Evolutionary conservation across 1,139 yeast genomes (phyloP), one percentile per base, ranked within the genome.

Genomic region (Pneumocystis wakefieldiae): DNA sequence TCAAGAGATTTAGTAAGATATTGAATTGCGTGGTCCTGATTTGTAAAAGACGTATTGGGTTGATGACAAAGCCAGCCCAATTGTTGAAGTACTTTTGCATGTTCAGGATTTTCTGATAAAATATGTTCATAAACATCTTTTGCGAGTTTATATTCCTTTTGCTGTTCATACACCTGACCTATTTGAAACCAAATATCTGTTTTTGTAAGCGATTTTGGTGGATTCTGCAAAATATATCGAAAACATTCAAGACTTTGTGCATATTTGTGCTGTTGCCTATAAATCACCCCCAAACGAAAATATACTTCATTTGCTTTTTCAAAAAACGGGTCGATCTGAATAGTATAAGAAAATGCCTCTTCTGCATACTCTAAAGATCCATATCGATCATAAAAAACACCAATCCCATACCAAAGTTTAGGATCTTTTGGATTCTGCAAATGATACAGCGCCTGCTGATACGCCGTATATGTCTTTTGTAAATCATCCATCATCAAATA

Each of bases 101-200:
- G 97, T 71, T 87, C 87, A 60, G 96, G 96, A 72, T 89, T 89
- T 57, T 88, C 94, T 70, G 84, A 83, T 66, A 92, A 77, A 0
- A 92, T 97, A 67, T 92, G 83, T 75, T 92, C 97, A 74, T 92
- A 92, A 12, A 97, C 97, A 67, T 91, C 97, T 70, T 86, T 85
- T 7, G 98, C 97, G 57, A 91, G 88, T 67, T 80, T 82, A 81
- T 88, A 91, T 62, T 91, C 96, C 72, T 90, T 86, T 75, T 88
- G 94, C 72, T 88, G 96, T 73, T 92, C 98, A 71, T 92, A 81
- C 1, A 92, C 97, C 57, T 90, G 87, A 60, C 98, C 98, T 68
- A 92, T 87, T 75, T 92, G 98, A 77, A 92, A 92, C 97, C 97
- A 92, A 64, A 92, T 95, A 73, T 92, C 98, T 61, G 96, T 91